Conservation (phyloP, 2,329 filamentous ascomycete genomes). For the Pseudogymnoascus sp. region DNA sequence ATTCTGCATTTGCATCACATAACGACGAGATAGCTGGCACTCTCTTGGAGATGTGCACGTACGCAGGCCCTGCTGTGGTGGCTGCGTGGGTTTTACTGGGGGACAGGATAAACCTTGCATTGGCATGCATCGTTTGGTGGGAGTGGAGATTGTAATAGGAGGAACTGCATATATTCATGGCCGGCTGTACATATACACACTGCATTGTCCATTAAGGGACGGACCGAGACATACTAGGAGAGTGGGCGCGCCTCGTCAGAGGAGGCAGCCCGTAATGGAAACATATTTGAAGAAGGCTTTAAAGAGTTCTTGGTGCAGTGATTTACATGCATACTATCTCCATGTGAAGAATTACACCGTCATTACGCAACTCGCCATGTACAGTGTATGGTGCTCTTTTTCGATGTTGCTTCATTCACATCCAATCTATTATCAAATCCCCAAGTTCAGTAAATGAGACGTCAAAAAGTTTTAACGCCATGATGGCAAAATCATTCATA, state of each 20-base stretch:
- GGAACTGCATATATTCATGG: constrained; percentile 5
- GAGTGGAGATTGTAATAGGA: neutral
- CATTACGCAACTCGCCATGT: neutral
- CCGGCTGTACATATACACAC: constrained; percentile 4
- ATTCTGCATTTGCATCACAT: constrained; percentile 4
- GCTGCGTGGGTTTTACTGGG: neutral
- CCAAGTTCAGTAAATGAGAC: neutral
- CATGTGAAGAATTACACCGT: neutral
- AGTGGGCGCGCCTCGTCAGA: neutral
- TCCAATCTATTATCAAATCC: neutral
- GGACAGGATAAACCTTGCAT: neutral
- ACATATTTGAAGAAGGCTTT: neutral
- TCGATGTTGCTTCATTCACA: neutral
- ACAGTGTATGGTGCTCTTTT: too few species aligned
- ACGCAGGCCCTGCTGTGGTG: neutral
- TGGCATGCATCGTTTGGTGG: neutral
- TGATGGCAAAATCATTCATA: constrained; percentile 2
- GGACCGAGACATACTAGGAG: neutral
- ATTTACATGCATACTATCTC: neutral
- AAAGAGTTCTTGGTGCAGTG: neutral
- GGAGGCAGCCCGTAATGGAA: neutral
- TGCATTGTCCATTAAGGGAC: constrained; percentile 3
- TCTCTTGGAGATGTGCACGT: neutral
- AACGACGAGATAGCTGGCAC: constrained; percentile 3
- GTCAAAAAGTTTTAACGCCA: neutral